Conservation (phyloP, 108 stramenopile genomes). For the Ochromonas danica region DNA sequence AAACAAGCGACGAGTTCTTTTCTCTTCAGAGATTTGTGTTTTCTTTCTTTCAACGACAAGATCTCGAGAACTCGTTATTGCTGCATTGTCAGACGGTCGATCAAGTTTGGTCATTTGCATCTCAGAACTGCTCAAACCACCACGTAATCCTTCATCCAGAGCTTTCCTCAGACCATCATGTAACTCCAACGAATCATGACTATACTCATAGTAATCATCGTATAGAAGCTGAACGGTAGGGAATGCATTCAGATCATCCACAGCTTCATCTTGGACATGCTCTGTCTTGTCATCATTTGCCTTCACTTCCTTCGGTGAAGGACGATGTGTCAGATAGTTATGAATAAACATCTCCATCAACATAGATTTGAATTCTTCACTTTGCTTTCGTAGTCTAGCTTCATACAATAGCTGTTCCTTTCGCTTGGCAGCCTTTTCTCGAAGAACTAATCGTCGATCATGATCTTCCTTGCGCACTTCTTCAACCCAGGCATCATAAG, state of each 20-base stretch:
- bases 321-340: too few species aligned
- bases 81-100: background rate
- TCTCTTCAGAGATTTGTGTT: conserved; percentile 6
- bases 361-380: background rate
- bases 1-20: background rate
- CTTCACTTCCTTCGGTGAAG: too few species aligned
- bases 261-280: background rate
- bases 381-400: background rate
- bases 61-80: background rate
- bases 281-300: too few species aligned
- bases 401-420: background rate
- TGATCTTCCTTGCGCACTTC: conserved; percentile 20
- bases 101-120: too few species aligned
- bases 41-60: background rate
- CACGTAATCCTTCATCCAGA: background rate
- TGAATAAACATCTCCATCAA: background rate
- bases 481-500: conserved; percentile 2
- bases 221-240: too few species aligned
- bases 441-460: background rate
- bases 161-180: too few species aligned
- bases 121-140: too few species aligned
- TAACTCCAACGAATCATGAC: background rate
- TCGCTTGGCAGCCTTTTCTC: background rate
- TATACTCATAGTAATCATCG: background rate
- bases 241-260: background rate